Evolutionary conservation across 192 early-diverging fungal genomes (phyloP), one percentile per base, ranked within the genome.

Genomic region (Coemansia aciculifera): DNA sequence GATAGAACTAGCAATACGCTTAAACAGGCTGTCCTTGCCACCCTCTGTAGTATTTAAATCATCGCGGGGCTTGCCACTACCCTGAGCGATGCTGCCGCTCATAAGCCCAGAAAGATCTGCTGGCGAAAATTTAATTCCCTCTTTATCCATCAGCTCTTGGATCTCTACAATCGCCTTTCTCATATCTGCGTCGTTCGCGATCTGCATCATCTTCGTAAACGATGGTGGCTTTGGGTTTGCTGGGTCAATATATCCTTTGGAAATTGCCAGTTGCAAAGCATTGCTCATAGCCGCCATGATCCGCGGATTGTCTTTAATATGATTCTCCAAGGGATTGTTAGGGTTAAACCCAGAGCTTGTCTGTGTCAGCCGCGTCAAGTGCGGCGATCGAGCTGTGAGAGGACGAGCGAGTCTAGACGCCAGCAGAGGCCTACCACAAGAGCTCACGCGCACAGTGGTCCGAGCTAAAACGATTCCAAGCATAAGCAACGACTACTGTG

Each of bases 191-290:
- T 83, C 75, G 44, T 60, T 34, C 67, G 66, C 71, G 66, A 83
- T 78, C 59, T 67, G 64, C 75, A 72, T 72, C 62, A 83, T 59
- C 66, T 66, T 54, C 68, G 71, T 65, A 17, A 74, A 65, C 48
- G 72, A 71, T 29, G 77, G 77, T 32, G 72, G 77, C 64, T 63
- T 56, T 9, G 64, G 24, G 38, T 64, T 57, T 2, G 36, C 9
- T 4, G 54, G 36, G 11, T 73, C 63, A 3, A 79, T 42, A 12
- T 62, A 67, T 1, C 72, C 67, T 31, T 74, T 73, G 19, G 51
- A 36, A 36, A 51, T 31, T 79, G 77, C 34, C 71, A 74, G 44
- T 48, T 67, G 69, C 42, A 72, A 62, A 15, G 73, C 59, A 9
- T 49, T 36, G 19, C 0, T 7, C 63, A 80, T 74, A 4, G 72